These are phyloP conservation scores for Phycomyces nitens DNA, from an alignment of 192 early-diverging fungal genomes.

Conservation along the genomic window DNA sequence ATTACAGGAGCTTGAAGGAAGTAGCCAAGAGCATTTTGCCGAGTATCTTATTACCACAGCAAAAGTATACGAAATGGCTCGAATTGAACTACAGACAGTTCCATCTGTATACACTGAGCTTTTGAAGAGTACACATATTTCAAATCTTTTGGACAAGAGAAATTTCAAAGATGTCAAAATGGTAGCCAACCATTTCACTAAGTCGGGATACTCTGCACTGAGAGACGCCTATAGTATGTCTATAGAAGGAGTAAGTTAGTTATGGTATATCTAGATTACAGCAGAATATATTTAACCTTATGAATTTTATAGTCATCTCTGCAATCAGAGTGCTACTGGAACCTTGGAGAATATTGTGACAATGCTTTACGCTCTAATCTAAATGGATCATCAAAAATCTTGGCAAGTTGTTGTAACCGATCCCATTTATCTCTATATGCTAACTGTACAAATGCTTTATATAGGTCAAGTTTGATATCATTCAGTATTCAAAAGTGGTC, in stretches of 20 bases:
- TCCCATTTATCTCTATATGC: no score
- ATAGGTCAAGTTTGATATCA: constrained; percentile 18
- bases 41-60: constrained; percentile 1
- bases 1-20: not conserved
- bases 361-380: constrained; percentile 39
- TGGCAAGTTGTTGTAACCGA: not conserved
- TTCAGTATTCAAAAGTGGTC: constrained; percentile 29
- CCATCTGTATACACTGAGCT: not conserved
- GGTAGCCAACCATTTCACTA: not conserved
- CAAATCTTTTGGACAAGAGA: not conserved
- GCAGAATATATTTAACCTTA: not conserved
- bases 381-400: not conserved
- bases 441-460: not conserved
- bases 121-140: not conserved
- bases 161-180: not conserved
- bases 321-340: constrained; percentile 25
- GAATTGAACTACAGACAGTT: not conserved
- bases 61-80: constrained; percentile 4
- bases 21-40: not conserved
- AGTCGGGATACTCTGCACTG: not conserved
- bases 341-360: constrained; percentile 51
- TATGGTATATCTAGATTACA: not conserved
- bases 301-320: constrained; percentile 20
- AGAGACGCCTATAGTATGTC: not conserved
- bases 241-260: not conserved